Evolutionary conservation across 176 grass and related monocot genomes (phyloP), one percentile per base, ranked within the genome.

Genomic region (Secale cereale): DNA sequence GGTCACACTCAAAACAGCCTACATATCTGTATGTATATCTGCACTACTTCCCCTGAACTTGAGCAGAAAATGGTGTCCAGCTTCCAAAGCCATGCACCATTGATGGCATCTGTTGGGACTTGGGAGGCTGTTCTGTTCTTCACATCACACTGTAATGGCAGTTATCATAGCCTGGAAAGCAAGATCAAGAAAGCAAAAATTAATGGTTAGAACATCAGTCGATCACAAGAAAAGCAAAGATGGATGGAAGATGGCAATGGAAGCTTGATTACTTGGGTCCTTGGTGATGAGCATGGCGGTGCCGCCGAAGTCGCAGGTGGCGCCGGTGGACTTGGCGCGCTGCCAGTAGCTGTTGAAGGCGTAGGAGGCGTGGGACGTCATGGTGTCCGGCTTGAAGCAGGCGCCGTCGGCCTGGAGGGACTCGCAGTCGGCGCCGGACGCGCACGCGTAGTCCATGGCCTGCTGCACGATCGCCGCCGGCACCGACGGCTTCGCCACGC

Each of bases 301-400:
- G 70, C 70, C 79, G 4, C 94, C 94, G 61, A 99, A 99, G 82
- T 99, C 97, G 29, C 97, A 99, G 40, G 94, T 94, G 77, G 86
- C 97, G 78, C 97, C 97, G 15, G 70, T 89, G 83, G 86, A 64
- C 82, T 94, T 99, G 33, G 83, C 85, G 74, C 87, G 84, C 50
- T 99, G 97, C 91, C 91, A 99, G 79, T 91, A 94, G 87, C 91
- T 92, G 59, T 99, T 96, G 88, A 99, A 99, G 60, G 93, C 93
- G 84, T 79, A 96, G 26, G 97, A 99, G 32, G 97, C 93, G 70
- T 96, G 97, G 10, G 90, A 71, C 2, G 89, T 61, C 78, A 99
- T 40, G 36, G 88, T 94, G 85, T 98, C 61, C 14, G 97, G 97
- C 84, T 78, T 75, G 75, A 86, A 96, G 78, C 97, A 98, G 8